These are phyloP conservation scores for Cryptococcus sp. DNA, from an alignment of 1,284 basidiomycete genomes.

Conservation along the genomic window DNA sequence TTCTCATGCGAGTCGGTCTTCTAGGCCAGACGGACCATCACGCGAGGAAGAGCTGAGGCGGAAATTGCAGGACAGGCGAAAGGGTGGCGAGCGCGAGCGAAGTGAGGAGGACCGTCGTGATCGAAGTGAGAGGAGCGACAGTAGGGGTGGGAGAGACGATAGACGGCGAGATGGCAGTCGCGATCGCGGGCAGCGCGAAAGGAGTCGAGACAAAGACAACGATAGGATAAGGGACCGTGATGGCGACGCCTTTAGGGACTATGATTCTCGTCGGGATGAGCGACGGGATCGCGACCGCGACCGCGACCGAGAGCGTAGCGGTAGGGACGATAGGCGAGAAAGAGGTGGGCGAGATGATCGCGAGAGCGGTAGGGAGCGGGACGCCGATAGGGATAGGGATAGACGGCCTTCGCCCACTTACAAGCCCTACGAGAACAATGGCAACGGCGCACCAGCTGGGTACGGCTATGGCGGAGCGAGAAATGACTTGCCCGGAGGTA, in stretches of 20 bases:
- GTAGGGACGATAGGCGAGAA: slow-evolving; percentile 10
- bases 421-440: slow-evolving; percentile 9
- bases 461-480: slow-evolving; percentile 19
- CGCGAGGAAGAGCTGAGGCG: slow-evolving; percentile 27
- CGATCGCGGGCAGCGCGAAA: slow-evolving; percentile 5
- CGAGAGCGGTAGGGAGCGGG: not conserved
- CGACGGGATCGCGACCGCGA: slow-evolving; percentile 7
- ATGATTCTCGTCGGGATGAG: no score
- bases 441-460: not conserved
- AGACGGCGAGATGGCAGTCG: slow-evolving; percentile 14
- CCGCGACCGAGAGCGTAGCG: slow-evolving; percentile 11
- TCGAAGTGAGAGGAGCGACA: not conserved
- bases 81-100: not conserved
- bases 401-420: slow-evolving; percentile 13
- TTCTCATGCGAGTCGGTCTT: not conserved
- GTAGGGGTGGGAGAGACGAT: slow-evolving; percentile 2
- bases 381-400: not conserved
- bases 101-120: no score
- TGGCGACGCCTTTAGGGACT: not conserved
- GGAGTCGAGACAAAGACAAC: slow-evolving; percentile 10
- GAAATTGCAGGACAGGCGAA: slow-evolving; percentile 19
- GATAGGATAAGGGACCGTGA: slow-evolving; percentile 4
- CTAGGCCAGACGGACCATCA: slow-evolving; percentile 7
- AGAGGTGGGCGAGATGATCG: slow-evolving; percentile 9
- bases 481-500: slow-evolving; percentile 11